Base-by-base conservation (phyloP, 257 asterid genomes). In the Nicotiana tabacum region DNA sequence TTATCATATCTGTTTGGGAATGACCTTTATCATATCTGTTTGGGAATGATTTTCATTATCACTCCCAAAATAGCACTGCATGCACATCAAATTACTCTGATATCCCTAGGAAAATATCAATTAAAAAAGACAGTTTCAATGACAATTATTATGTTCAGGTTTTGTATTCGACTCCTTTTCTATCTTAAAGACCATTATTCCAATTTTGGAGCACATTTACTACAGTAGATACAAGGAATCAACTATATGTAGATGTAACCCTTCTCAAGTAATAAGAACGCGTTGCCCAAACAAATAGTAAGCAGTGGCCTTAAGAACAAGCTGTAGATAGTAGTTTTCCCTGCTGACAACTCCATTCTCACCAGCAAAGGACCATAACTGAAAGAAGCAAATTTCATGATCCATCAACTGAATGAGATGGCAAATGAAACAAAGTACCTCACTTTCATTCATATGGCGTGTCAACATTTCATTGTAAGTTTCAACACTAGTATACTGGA, bases 371-470 rank as follows among this genome's bases (percentile, higher is more conserved):
- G 64, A 51, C 29, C 62, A 74, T 48, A 74, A 74, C 62, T 48
- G 62, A 48, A 48, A 60, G 48, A 70, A 70, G 78, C 21, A 70
- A 70, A 74, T 48, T 48, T 60, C 39, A 24, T 70, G 78, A 70
- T 70, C 35, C 21, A 43, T 43, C 48, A 43, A 70, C 6, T 70
- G 37, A 74, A 74, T 48, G 80, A 27, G 18, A 74, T 74, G 80
- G 80, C 62, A 74, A 51, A 35, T 37, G 53, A 74, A 74, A 74
- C 62, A 77, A 85, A 85, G 68, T 89, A 96, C 99, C 99, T 96
- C 99, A n/a, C 92, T 90, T 61, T 96, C 99, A 90, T 86, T 96
- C 99, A 96, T 96, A 87, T 94, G 98, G 84, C 92, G 97, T 87
- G 89, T 91, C 85, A 96, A 82, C 94, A 94, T 87, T 87, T 94